Base-by-base conservation (phyloP, 192 early-diverging fungal species). In the Kickxella alabastrina region DNA sequence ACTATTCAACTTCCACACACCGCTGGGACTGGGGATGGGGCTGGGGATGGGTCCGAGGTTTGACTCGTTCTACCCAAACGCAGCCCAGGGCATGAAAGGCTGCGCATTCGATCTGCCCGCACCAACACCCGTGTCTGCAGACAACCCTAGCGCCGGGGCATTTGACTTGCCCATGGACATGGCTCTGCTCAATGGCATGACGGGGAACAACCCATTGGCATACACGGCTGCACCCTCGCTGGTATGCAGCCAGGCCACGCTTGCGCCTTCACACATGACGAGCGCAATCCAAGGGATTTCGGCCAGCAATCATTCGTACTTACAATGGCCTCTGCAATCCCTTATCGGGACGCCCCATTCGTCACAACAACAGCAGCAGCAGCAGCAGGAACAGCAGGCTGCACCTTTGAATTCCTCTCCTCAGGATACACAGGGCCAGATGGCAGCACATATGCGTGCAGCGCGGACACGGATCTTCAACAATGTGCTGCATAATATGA, bases 1-100 rank as follows among this genome's bases (percentile, higher is more conserved):
- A 47, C 36, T 77, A 27, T 70, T 77, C 57, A 70, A 77, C 54
- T 77, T 77, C 52, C 74, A 77, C 48, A 43, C 68, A 3, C 67
- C 71, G 9, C 23, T 49, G 4, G 65, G 60, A 4, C 48, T 75
- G 28, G 25, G 14, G n/a, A 36, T 27, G 17, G 48, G 4, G 23
- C 29, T 23, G 23, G 27, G 6, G 28, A 4, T 3, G 44, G 14
- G 12, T 28, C 18, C 29, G 46, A 19, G n/a, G n/a, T n/a, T n/a
- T n/a, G 31, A 32, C 31, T 32, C 12, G 6, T 12, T 32, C 6
- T 32, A 32, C 31, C 6, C 31, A 6, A 32, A 32, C 31, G 6
- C 31, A 6, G 31, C 31, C 31, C 6, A 6, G 6, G 31, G 31
- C 31, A 8, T 32, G 6, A 32, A 6, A 32, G 12, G 12, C 31